Percentiles rank a stretch among this genome's conserved stretches.
phyloP scores from a whole-genome alignment of 768 basidiomycete species.

The Exidia glandulosa region DNA sequence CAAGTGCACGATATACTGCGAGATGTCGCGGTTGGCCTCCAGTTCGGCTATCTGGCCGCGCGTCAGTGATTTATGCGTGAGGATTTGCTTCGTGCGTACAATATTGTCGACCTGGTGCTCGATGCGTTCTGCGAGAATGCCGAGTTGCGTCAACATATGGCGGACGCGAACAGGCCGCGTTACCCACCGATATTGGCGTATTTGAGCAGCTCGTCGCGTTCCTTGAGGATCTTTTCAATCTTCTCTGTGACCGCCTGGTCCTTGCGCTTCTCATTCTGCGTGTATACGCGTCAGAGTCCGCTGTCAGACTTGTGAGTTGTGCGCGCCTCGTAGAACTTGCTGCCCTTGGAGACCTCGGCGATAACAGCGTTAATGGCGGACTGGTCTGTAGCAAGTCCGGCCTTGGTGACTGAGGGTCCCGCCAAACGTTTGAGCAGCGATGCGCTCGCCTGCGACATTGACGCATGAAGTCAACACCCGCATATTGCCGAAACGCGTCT shows the following conservation, averaged over 20 bases:
- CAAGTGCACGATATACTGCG: slow-evolving; percentile 71
- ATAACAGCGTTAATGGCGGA: slow-evolving; percentile 81
- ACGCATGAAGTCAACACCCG: background rate
- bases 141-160: no score
- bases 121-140: slow-evolving; percentile 35
- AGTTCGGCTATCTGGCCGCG: slow-evolving; percentile 49
- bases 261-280: slow-evolving; percentile 79
- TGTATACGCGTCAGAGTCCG: slow-evolving; percentile 1
- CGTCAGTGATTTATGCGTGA: background rate
- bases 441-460: background rate
- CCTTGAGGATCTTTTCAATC: slow-evolving; percentile 58
- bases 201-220: slow-evolving; percentile 45
- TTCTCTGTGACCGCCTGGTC: slow-evolving; percentile 75
- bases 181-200: slow-evolving; percentile 47
- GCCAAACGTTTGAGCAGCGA: slow-evolving; percentile 64
- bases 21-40: slow-evolving; percentile 66
- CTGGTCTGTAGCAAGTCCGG: slow-evolving; percentile 71
- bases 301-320: background rate
- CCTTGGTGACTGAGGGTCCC: slow-evolving; percentile 82
- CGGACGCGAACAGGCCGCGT: background rate
- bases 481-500: background rate
- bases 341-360: slow-evolving; percentile 84
- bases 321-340: slow-evolving; percentile 77
- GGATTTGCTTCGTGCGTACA: slow-evolving; percentile 30
- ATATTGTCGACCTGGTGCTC: slow-evolving; percentile 59